phyloP scores from a whole-genome alignment of 805 yeast species.

The Myxozyma mucilagina region DNA sequence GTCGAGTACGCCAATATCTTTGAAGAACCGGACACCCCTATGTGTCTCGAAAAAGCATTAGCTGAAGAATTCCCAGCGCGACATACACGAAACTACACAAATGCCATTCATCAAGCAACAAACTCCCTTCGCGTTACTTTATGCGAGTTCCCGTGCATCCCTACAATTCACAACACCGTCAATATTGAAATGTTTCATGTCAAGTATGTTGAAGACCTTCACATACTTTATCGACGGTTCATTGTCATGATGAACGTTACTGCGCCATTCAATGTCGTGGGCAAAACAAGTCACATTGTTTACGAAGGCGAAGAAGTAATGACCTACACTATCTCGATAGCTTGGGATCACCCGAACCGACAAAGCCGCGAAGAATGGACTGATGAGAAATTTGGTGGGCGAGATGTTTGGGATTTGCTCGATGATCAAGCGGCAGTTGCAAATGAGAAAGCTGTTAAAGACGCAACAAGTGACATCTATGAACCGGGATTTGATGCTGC shows the following conservation, averaged over 20 bases:
- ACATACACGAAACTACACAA: not conserved
- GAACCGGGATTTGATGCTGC: not conserved
- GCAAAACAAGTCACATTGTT: conserved; percentile 20
- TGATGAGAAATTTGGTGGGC: conserved; percentile 23
- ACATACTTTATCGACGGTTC: conserved; percentile 22
- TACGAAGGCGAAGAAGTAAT: conserved; percentile 24
- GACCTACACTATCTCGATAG: conserved; percentile 22
- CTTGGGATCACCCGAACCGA: conserved; percentile 17
- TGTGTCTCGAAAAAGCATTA: not conserved
- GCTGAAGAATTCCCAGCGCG: not conserved
- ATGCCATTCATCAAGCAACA: conserved; percentile 24
- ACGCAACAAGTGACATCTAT: not conserved
- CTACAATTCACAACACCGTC: conserved; percentile 30
- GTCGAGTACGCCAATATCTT: not conserved
- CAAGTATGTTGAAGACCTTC: conserved; percentile 12
- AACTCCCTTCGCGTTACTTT: conserved; percentile 28
- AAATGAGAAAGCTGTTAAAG: not conserved
- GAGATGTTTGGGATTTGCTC: conserved; percentile 12
- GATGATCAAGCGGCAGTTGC: conserved; percentile 14
- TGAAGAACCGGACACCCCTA: not conserved
- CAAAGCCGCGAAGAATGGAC: conserved; percentile 12
- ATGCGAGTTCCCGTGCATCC: conserved; percentile 30
- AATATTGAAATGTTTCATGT: conserved; percentile 22
- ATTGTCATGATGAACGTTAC: conserved; percentile 25
- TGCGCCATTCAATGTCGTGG: conserved; percentile 30